Conservation (phyloP, 176 grass and related monocot species). For the Musa troglodytarum region DNA sequence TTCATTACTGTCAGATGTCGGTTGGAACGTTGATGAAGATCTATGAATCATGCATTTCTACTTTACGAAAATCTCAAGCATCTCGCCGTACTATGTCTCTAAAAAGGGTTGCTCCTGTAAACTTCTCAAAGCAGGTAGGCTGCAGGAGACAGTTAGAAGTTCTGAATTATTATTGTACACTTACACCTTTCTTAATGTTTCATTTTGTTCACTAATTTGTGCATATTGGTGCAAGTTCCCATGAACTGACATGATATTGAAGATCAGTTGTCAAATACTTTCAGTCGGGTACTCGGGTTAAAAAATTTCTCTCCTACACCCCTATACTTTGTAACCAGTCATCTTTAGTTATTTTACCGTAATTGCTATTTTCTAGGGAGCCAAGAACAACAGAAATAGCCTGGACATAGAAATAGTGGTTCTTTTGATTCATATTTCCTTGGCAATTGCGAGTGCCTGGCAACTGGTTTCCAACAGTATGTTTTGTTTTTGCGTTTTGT, state of each 20-base stretch:
- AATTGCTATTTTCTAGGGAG: neutral
- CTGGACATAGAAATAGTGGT: neutral
- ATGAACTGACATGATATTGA: neutral
- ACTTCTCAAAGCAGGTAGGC: slow-evolving; percentile 51
- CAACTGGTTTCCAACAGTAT: too few species aligned
- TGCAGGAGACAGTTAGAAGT: neutral
- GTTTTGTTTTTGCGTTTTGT: too few species aligned
- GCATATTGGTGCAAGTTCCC: neutral
- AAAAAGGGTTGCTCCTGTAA: slow-evolving; percentile 52
- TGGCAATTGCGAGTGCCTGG: too few species aligned
- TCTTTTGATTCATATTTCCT: too few species aligned
- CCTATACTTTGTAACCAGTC: too few species aligned
- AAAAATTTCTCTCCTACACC: too few species aligned
- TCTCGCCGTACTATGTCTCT: slow-evolving; percentile 62
- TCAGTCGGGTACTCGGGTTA: neutral
- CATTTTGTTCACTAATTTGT: neutral
- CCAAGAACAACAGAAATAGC: neutral
- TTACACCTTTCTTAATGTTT: neutral
- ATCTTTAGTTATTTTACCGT: neutral
- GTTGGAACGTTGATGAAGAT: slow-evolving; percentile 72
- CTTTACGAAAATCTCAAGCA: slow-evolving; percentile 64
- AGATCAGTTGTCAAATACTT: neutral
- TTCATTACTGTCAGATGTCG: slow-evolving; percentile 55
- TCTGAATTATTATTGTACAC: neutral
- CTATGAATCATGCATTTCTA: slow-evolving; percentile 60